Evolutionary conservation across 768 basidiomycete species (phyloP).

Genomic region (Clitopilus passeckerianus): DNA sequence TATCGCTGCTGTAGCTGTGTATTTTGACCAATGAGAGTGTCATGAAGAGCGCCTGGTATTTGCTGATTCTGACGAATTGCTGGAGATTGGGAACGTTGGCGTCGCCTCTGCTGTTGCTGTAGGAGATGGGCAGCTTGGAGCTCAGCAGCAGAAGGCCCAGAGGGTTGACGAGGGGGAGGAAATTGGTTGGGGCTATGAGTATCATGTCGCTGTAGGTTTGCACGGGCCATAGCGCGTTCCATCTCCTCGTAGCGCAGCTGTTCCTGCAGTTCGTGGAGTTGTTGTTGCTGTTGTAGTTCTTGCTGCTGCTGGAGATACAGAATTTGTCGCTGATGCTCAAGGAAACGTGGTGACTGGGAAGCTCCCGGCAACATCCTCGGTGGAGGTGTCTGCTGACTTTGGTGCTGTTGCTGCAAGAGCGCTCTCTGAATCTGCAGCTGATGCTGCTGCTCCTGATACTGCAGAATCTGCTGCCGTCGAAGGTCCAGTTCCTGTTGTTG

Average conservation of each 20-base stretch:
- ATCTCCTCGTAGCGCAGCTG: conserved; percentile 62
- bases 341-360: conserved; percentile 76
- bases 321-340: conserved; percentile 70
- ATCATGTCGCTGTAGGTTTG: conserved; percentile 31
- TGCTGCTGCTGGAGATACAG: conserved; percentile 66
- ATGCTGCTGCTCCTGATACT: conserved; percentile 46
- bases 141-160: conserved; percentile 43
- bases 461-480: conserved; percentile 40
- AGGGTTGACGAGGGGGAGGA: conserved; percentile 37
- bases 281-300: conserved; percentile 54
- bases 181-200: conserved; percentile 22
- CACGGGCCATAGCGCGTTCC: conserved; percentile 57
- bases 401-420: conserved; percentile 48
- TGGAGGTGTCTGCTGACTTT: conserved; percentile 54
- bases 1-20: conserved; percentile 72
- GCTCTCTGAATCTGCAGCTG: conserved; percentile 42
- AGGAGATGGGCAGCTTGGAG: conserved; percentile 37
- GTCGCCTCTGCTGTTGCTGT: conserved; percentile 41
- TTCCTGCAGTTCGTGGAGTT: conserved; percentile 58
- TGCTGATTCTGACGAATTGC: conserved; percentile 24
- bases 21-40: conserved; percentile 53
- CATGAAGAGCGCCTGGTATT: conserved; percentile 37
- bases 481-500: conserved; percentile 31
- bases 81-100: conserved; percentile 41
- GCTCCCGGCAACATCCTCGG: conserved; percentile 65